Evolutionary conservation across 768 basidiomycete genomes (phyloP), one percentile per base, ranked within the genome.

Genomic region (Russula griseocarnosa): DNA sequence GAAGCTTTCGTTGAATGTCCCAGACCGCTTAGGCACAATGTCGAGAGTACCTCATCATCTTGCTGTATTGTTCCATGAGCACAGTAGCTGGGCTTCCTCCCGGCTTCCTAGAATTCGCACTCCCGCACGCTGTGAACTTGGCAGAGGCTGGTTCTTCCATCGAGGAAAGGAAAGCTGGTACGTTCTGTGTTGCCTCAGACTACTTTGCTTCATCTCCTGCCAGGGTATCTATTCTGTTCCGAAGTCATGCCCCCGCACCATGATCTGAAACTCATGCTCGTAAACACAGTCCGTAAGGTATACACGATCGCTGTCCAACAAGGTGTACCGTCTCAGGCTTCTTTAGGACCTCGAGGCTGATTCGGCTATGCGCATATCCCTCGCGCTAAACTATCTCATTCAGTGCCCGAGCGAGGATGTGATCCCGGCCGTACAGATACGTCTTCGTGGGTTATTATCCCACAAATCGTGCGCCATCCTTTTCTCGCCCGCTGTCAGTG

Each of bases 221-320:
- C 67, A 94, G 91, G 90, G 14, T 93, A 93, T 75, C 74, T 87
- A 8, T 92, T 90, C 71, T 92, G 91, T 70, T 73, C 80, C 58
- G 84, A 88, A 70, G 73, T 90, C 24, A 90, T 94, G 85, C 82
- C 84, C 44, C 69, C 76, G 9, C 73, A 79, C 42, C 84, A 92
- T 70, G 90, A 92, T 64, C 77, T 92, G 36, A 82, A 84, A 56
- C 77, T 94, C 26, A 92, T 94, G 87, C 79, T 93, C 24, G 86
- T 94, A 62, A 94, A 94, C 68, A 92, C 92, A 5, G 72, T 92
- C 38, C 85, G 90, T 66, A 94, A 94, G 81, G 92, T 86, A 69
- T 61, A 28, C 28, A 72, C 32, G 40, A 5, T 9, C 14, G 38
- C 57, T 38, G 5, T 56, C 20, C 44, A 55, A 16, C 24, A 34